Evolutionary conservation across 768 basidiomycete species (phyloP).

Genomic region (Hirschioporus abietinus): DNA sequence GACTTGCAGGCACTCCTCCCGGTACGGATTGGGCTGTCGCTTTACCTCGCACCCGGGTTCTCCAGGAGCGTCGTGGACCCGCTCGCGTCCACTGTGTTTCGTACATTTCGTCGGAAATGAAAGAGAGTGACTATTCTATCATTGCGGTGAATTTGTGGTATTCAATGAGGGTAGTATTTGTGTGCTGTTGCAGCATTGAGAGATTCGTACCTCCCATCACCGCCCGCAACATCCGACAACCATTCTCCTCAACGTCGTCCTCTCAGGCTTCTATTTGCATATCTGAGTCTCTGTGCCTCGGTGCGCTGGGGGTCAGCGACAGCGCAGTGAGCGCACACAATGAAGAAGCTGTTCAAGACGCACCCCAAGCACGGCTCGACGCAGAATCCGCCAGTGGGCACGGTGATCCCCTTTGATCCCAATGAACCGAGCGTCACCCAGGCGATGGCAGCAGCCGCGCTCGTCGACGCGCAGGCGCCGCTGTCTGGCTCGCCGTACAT

Average conservation of each 20-base stretch:
- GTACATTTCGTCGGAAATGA: constrained; percentile 14
- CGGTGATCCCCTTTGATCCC: not conserved
- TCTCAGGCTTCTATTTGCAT: constrained; percentile 15
- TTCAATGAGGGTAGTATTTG: too few relatives aligned
- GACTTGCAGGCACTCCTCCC: constrained; percentile 72
- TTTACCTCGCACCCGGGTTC: constrained; percentile 71
- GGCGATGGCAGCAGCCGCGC: not conserved
- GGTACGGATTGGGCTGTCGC: constrained; percentile 60
- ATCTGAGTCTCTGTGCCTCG: constrained; percentile 14
- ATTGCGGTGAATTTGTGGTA: not conserved
- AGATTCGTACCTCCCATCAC: constrained; percentile 22
- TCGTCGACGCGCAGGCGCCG: not conserved
- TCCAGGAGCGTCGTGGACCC: constrained; percentile 66
- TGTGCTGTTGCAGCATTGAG: too few relatives aligned
- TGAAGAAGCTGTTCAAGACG: not conserved
- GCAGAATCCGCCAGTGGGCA: not conserved
- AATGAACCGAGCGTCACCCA: not conserved
- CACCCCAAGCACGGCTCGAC: not conserved
- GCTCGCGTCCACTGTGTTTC: constrained; percentile 30
- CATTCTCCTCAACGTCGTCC: constrained; percentile 9
- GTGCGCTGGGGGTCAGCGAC: constrained; percentile 6
- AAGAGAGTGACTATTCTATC: not conserved
- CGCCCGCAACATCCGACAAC: constrained; percentile 21
- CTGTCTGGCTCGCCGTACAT: not conserved
- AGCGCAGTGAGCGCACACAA: not conserved